phyloP scores from a whole-genome alignment of 179 eudicot species.

The Drosera spatulata region DNA sequence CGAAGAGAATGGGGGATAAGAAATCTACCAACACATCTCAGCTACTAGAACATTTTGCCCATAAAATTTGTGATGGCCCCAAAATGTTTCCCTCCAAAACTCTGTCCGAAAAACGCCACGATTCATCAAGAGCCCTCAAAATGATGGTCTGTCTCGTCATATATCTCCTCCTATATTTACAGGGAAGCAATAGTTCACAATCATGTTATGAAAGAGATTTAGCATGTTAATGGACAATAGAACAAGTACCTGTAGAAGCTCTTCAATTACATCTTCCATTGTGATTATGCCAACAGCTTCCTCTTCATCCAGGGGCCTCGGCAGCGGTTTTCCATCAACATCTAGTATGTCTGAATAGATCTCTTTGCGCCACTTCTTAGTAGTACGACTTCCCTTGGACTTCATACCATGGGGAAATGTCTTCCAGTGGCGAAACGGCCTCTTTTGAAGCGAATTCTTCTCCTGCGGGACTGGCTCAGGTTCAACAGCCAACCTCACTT shows the following conservation, averaged over 20 bases:
- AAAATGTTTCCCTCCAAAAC: too few species aligned
- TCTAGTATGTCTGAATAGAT: constrained; percentile 58
- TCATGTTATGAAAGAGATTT: neutral
- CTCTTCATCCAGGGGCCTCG: constrained; percentile 51
- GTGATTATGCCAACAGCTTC: constrained; percentile 80
- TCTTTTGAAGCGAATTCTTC: constrained; percentile 35
- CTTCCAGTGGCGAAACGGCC: constrained; percentile 58
- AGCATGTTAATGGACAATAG: neutral
- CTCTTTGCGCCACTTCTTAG: constrained; percentile 54
- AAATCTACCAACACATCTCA: too few species aligned
- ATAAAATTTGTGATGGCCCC: too few species aligned
- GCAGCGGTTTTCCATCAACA: constrained; percentile 47
- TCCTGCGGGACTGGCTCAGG: constrained; percentile 29
- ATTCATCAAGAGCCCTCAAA: constrained; percentile 6
- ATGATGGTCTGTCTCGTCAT: constrained; percentile 31
- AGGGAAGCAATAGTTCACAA: neutral
- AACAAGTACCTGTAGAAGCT: constrained; percentile 51
- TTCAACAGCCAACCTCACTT: constrained; percentile 60
- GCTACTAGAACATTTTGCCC: too few species aligned
- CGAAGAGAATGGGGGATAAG: too few species aligned
- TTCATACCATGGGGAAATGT: constrained; percentile 66
- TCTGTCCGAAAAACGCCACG: too few species aligned
- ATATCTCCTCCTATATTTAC: constrained; percentile 37
- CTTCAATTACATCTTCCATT: constrained; percentile 91
- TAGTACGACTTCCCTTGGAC: constrained; percentile 48